Percentiles rank a stretch among this genome's conserved stretches.
Evolutionary conservation across 345 rosid species (phyloP).

Genomic region (Citrus maxima): DNA sequence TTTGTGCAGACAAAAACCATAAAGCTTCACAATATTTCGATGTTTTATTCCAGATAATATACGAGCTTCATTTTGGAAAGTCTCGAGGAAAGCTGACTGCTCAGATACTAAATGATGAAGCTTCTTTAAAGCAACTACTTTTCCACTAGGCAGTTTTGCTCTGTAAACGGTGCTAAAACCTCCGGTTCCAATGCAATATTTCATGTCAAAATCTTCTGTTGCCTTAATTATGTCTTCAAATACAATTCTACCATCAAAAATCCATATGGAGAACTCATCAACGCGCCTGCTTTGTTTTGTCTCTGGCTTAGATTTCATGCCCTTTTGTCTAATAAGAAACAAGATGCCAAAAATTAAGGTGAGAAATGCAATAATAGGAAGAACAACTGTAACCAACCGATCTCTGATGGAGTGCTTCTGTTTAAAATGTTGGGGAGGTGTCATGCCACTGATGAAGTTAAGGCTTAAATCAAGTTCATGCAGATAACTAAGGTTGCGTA

Average conservation of each 20-base stretch:
- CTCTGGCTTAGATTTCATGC: not conserved
- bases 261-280: slow-evolving; percentile 11
- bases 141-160: not conserved
- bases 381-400: not conserved
- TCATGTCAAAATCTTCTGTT: slow-evolving; percentile 15
- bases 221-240: slow-evolving; percentile 13
- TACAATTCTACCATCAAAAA: slow-evolving; percentile 13
- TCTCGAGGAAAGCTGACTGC: not conserved
- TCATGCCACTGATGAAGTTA: not conserved
- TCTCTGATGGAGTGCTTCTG: no score
- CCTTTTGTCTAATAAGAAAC: not conserved
- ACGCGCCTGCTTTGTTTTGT: not conserved
- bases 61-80: slow-evolving; percentile 7
- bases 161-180: slow-evolving; percentile 15
- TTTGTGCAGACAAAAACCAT: slow-evolving; percentile 12
- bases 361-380: not conserved
- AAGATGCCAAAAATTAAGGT: not conserved
- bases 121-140: slow-evolving; percentile 18
- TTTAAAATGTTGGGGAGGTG: not conserved
- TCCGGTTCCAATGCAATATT: slow-evolving; percentile 21
- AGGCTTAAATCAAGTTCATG: not conserved
- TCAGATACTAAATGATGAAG: slow-evolving; percentile 6
- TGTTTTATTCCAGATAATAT: slow-evolving; percentile 1
- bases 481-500: not conserved
- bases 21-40: slow-evolving; percentile 17